Conservation (phyloP, 1,284 basidiomycete species). For the Termitomyces sp. region DNA sequence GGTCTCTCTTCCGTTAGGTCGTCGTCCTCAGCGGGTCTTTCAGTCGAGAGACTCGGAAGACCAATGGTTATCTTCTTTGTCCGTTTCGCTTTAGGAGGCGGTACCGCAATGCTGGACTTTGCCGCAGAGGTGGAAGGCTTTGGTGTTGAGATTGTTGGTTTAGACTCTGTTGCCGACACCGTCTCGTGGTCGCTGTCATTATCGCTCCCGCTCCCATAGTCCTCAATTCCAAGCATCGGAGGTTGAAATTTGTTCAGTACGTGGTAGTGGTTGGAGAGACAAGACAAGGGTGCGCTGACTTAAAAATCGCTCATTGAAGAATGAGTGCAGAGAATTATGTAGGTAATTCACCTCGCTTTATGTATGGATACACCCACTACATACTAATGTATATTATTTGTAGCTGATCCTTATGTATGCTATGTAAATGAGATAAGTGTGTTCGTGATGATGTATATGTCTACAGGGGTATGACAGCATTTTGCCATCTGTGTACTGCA, state of each 20-base stretch:
- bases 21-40: slow-evolving; percentile 36
- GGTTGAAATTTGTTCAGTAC: not conserved
- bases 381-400: not conserved
- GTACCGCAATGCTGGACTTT: slow-evolving; percentile 23
- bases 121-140: slow-evolving; percentile 26
- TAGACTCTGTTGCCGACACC: slow-evolving; percentile 18
- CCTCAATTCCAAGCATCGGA: slow-evolving; percentile 66
- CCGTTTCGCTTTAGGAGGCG: slow-evolving; percentile 33
- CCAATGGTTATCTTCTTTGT: slow-evolving; percentile 70
- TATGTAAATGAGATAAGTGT: not conserved
- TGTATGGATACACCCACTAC: not conserved
- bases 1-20: slow-evolving; percentile 43
- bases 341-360: no score
- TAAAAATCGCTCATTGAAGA: not conserved
- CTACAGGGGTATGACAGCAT: slow-evolving; percentile 5
- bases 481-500: not conserved
- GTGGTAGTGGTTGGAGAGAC: not conserved
- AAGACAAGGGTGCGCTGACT: not conserved
- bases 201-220: slow-evolving; percentile 68
- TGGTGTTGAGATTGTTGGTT: slow-evolving; percentile 17
- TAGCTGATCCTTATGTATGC: not conserved
- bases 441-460: slow-evolving; percentile 10
- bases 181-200: slow-evolving; percentile 47
- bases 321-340: no score
- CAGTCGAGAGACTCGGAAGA: slow-evolving; percentile 46